Conservation (phyloP, 208 protist species). For the Acanthamoeba culbertsoni region DNA sequence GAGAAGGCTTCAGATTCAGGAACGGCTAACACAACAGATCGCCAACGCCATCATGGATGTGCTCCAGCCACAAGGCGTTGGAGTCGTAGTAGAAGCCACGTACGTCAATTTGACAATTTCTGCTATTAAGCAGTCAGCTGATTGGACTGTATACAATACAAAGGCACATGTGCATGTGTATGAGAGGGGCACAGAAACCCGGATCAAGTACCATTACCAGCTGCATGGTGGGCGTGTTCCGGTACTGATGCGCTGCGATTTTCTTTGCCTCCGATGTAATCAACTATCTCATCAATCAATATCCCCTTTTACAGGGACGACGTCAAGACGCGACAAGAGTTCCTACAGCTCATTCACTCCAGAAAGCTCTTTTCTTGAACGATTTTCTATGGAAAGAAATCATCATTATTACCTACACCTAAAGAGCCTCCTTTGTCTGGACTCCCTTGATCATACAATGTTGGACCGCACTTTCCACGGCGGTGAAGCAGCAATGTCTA, state of each 20-base stretch:
- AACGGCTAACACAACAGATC: slow-evolving; percentile 88
- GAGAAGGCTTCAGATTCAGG: slow-evolving; percentile 87
- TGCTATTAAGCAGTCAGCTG: neutral
- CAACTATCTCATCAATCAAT: neutral
- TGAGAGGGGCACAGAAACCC: slow-evolving; percentile 86
- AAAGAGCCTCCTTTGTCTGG: neutral
- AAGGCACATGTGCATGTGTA: slow-evolving; percentile 90
- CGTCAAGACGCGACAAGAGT: slow-evolving; percentile 59
- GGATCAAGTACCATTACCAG: slow-evolving; percentile 71
- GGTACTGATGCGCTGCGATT: neutral
- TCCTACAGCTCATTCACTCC: slow-evolving; percentile 48
- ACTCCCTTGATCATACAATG: no score
- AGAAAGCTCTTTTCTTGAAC: neutral
- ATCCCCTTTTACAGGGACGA: neutral
- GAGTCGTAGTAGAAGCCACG: slow-evolving; percentile 81
- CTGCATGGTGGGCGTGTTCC: slow-evolving; percentile 75
- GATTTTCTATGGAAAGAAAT: no score
- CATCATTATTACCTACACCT: neutral
- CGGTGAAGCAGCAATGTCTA: no score
- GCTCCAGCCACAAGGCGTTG: slow-evolving; percentile 82
- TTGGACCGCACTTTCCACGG: no score
- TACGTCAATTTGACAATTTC: slow-evolving; percentile 48
- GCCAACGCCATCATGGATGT: slow-evolving; percentile 81
- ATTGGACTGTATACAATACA: slow-evolving; percentile 85
- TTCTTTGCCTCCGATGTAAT: neutral